phyloP scores from a whole-genome alignment of 2,329 filamentous ascomycete species.

The Aspergillus alliaceus region DNA sequence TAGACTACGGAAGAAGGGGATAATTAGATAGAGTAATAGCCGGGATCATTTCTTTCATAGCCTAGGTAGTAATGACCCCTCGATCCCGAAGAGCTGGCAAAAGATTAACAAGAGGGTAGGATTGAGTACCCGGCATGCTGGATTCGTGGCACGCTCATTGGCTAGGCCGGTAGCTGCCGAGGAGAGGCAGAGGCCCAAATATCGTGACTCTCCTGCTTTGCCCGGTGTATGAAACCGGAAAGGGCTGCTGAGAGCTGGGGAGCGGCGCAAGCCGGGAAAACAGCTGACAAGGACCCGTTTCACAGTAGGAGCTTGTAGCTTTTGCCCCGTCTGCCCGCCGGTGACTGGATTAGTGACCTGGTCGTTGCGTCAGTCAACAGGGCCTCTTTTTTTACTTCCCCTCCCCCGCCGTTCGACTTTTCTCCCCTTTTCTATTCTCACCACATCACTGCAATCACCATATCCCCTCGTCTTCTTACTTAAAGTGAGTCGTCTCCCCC shows the following conservation, averaged over 20 bases:
- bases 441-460: slow-evolving; percentile 4
- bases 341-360: slow-evolving; percentile 29
- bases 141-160: slow-evolving; percentile 26
- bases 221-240: slow-evolving; percentile 46
- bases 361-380: slow-evolving; percentile 36
- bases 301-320: slow-evolving; percentile 18
- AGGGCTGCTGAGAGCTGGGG: slow-evolving; percentile 27
- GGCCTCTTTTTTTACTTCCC: slow-evolving; percentile 28
- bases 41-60: slow-evolving; percentile 7
- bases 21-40: slow-evolving; percentile 1
- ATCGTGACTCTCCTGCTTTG: slow-evolving; percentile 43
- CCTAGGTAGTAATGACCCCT: slow-evolving; percentile 22
- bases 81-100: slow-evolving; percentile 24
- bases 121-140: slow-evolving; percentile 21
- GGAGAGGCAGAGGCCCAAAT: slow-evolving; percentile 24
- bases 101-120: slow-evolving; percentile 31
- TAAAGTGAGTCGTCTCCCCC: slow-evolving; percentile 15
- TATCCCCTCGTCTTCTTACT: slow-evolving; percentile 5
- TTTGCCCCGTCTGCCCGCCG: slow-evolving; percentile 30
- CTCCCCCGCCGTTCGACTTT: slow-evolving; percentile 27
- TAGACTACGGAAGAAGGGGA: background rate
- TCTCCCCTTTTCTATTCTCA: slow-evolving; percentile 17
- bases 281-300: slow-evolving; percentile 16
- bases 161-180: slow-evolving; percentile 29
- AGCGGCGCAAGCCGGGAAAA: slow-evolving; percentile 34